Evolutionary conservation across 2,329 filamentous ascomycete genomes (phyloP), one percentile per base, ranked within the genome.

Genomic region (Endoconidiophora polonica): DNA sequence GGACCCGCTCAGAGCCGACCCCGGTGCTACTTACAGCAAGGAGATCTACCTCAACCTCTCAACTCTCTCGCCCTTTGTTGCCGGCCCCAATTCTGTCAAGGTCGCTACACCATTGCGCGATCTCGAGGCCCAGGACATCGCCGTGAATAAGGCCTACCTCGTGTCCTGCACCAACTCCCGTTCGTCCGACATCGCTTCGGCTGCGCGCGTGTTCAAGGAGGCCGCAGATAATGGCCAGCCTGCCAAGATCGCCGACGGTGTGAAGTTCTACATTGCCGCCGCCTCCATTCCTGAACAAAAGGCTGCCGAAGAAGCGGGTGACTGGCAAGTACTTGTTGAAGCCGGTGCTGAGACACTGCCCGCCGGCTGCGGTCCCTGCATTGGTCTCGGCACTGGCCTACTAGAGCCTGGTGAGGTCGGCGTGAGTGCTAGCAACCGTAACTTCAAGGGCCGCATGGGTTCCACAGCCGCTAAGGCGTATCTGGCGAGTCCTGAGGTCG

Each of bases 381-480:
- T 96, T 54, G 88, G 88, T 5, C 73, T 94, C 0, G 86, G 83
- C 6, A 61, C 59, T 10, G 88, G 88, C 37, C 70, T 94, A 0
- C 72, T 94, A 1, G 81, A 95, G 62, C 73, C 76, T 2, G 86
- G 84, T n/a, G 87, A 95, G 66, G 79, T 87, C 7, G 87, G 87
- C 20, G 88, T 95, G 57, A 80, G 73, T 54, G 85, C 86, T 0
- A 79, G 73, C 47, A 95, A 95, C 68, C 73, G 88, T 9, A 94
- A 94, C 63, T 95, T 88, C 70, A 87, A 88, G 64, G 88, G 87
- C 0, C 77, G 88, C 2, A 93, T 95, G 84, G 88, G 88, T 2
- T 81, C 75, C 12, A 78, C 74, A 2, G 77, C 84, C 4, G 84
- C 86, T 0, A 79, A 86, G 59, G 86, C 86, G 0, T 95, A 94